Percentiles rank a stretch among this genome's conserved stretches.
These are phyloP conservation scores for Angomonas ambiguus DNA, from an alignment of 208 protist genomes.

Conservation along the genomic window DNA sequence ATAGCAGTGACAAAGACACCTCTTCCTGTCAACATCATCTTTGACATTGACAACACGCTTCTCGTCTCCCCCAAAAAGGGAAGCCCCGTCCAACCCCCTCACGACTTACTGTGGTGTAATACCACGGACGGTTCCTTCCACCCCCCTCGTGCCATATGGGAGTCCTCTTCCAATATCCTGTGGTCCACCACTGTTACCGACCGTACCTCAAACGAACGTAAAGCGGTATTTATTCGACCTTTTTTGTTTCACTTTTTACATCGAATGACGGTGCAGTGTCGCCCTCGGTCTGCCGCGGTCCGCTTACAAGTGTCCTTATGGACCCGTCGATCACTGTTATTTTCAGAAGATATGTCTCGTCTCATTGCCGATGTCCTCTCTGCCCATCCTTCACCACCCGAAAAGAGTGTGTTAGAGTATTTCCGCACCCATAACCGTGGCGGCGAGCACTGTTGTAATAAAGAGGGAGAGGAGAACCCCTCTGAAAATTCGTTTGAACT, in stretches of 20 bases:
- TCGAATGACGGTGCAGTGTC: constrained; percentile 13
- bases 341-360: constrained; percentile 26
- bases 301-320: constrained; percentile 30
- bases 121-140: background rate
- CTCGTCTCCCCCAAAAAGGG: background rate
- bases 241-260: constrained; percentile 31
- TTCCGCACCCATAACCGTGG: background rate
- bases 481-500: background rate
- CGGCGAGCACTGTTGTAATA: constrained; percentile 13
- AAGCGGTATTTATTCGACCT: constrained; percentile 27
- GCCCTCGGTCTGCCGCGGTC: constrained; percentile 24
- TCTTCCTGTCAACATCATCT: constrained; percentile 33
- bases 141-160: background rate
- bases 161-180: background rate
- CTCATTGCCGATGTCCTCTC: constrained; percentile 7
- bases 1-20: background rate
- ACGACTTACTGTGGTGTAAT: background rate
- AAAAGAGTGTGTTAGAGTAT: background rate
- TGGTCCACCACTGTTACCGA: background rate
- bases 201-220: background rate
- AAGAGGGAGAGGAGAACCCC: background rate
- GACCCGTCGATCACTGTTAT: constrained; percentile 34
- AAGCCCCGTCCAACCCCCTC: background rate
- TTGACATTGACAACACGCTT: constrained; percentile 63
- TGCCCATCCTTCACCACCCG: constrained; percentile 15